A percentile compares a stretch with the other conserved stretches of the same genome.
phyloP scores from a whole-genome alignment of 176 grass and related monocot species.

The Phyllostachys edulis region DNA sequence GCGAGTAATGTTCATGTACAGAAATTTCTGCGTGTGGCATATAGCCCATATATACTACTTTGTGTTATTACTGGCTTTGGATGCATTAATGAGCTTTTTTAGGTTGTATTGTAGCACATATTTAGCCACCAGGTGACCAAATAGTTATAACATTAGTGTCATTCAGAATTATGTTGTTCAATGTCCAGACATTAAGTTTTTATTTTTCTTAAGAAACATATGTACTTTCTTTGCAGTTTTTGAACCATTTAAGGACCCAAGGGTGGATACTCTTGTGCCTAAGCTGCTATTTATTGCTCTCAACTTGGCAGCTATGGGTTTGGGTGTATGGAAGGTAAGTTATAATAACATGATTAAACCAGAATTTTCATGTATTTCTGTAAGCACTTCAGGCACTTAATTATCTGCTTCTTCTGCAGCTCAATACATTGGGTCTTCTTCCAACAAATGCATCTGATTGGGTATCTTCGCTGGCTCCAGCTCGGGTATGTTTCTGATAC shows the following conservation, averaged over 20 bases:
- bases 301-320: slow-evolving; percentile 77
- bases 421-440: slow-evolving; percentile 97
- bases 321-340: slow-evolving; percentile 94
- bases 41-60: neutral
- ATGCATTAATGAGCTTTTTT: neutral
- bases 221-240: slow-evolving; percentile 63
- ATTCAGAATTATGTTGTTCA: slow-evolving; percentile 4
- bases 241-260: slow-evolving; percentile 93
- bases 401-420: slow-evolving; percentile 48
- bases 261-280: slow-evolving; percentile 69
- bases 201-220: neutral
- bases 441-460: slow-evolving; percentile 93
- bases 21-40: too few relatives aligned
- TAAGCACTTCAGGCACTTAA: slow-evolving; percentile 17
- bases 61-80: neutral
- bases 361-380: slow-evolving; percentile 11
- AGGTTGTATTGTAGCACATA: neutral
- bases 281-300: slow-evolving; percentile 91
- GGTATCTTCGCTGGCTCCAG: slow-evolving; percentile 86
- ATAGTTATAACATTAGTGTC: neutral
- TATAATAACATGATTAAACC: neutral
- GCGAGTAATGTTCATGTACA: too few relatives aligned
- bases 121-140: neutral
- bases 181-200: neutral
- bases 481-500: slow-evolving; percentile 45